Evolutionary conservation across 1,139 yeast species (phyloP).

Genomic region (Yamadazyma aaseri): DNA sequence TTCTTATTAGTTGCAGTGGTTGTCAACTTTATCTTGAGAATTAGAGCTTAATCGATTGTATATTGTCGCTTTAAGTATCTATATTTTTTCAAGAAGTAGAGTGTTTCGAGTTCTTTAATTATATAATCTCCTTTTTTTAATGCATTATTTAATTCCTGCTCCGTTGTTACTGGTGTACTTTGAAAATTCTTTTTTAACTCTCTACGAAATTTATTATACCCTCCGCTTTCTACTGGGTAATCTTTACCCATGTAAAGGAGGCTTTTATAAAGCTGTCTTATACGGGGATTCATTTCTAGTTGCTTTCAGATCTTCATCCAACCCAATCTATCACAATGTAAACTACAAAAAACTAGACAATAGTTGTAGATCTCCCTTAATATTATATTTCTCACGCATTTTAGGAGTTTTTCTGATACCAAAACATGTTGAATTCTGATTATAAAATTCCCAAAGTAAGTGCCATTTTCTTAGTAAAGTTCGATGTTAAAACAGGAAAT

Average conservation of each 20-base stretch:
- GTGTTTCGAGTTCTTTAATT: slow-evolving; percentile 32
- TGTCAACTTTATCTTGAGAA: slow-evolving; percentile 84
- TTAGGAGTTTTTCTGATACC: too few species aligned
- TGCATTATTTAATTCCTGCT: slow-evolving; percentile 24
- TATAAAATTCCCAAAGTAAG: slow-evolving; percentile 31
- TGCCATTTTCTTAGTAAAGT: slow-evolving; percentile 59
- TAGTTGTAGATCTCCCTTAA: too few species aligned
- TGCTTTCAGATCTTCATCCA: too few species aligned
- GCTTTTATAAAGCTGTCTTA: slow-evolving; percentile 29
- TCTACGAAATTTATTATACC: slow-evolving; percentile 22
- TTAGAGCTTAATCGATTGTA: slow-evolving; percentile 36
- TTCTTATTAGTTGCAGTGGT: slow-evolving; percentile 90
- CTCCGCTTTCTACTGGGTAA: slow-evolving; percentile 34
- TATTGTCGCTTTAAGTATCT: slow-evolving; percentile 35
- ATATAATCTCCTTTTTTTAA: slow-evolving; percentile 32
- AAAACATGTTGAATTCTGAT: slow-evolving; percentile 4
- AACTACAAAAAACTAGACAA: too few species aligned
- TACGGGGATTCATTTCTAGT: slow-evolving; percentile 38
- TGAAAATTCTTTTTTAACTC: slow-evolving; percentile 21
- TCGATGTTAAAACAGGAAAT: slow-evolving; percentile 64
- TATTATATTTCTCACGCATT: background rate
- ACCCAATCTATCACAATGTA: too few species aligned
- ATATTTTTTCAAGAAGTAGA: slow-evolving; percentile 31
- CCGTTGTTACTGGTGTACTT: slow-evolving; percentile 15
- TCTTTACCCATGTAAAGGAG: slow-evolving; percentile 37